phyloP scores from a whole-genome alignment of 2,329 filamentous ascomycete species.

The Chaetomiaceae sp. region DNA sequence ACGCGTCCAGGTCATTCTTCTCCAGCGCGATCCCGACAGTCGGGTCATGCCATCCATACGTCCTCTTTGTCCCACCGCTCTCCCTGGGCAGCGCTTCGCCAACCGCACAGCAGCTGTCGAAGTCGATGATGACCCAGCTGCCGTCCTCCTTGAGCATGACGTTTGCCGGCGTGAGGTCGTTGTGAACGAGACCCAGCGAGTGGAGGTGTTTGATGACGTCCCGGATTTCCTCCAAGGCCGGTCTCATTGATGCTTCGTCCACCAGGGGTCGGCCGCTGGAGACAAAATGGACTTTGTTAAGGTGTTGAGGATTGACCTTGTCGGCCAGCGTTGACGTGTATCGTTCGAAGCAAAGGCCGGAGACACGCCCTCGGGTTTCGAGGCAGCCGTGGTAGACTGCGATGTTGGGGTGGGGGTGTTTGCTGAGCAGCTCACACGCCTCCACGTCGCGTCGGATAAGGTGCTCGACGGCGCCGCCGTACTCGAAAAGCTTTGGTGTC shows the following conservation, averaged over 20 bases:
- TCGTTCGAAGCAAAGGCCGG: conserved; percentile 2
- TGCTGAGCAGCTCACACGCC: conserved; percentile 1
- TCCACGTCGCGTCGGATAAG: conserved; percentile 2
- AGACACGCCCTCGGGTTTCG: conserved; percentile 5
- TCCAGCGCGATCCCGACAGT: background rate
- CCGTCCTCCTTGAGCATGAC: conserved; percentile 9
- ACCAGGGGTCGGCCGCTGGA: conserved; percentile 6
- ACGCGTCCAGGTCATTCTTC: conserved; percentile 10
- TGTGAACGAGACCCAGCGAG: conserved; percentile 8
- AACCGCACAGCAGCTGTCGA: conserved; percentile 2
- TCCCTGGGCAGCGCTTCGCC: conserved; percentile 8
- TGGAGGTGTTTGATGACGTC: conserved; percentile 3
- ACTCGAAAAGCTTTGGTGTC: conserved; percentile 5
- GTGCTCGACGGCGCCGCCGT: background rate
- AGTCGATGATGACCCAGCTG: conserved; percentile 3
- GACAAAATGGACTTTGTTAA: conserved; percentile 5
- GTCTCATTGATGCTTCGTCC: background rate
- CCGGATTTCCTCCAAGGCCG: background rate
- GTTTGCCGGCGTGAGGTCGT: conserved; percentile 7
- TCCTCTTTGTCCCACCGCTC: background rate
- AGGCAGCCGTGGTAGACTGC: background rate
- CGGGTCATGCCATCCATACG: conserved; percentile 9
- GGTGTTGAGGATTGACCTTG: conserved; percentile 2
- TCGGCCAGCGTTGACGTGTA: background rate
- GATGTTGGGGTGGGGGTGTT: conserved; percentile 1